Conservation (phyloP, 2,329 filamentous ascomycete species). For the Neonectria sp. region DNA sequence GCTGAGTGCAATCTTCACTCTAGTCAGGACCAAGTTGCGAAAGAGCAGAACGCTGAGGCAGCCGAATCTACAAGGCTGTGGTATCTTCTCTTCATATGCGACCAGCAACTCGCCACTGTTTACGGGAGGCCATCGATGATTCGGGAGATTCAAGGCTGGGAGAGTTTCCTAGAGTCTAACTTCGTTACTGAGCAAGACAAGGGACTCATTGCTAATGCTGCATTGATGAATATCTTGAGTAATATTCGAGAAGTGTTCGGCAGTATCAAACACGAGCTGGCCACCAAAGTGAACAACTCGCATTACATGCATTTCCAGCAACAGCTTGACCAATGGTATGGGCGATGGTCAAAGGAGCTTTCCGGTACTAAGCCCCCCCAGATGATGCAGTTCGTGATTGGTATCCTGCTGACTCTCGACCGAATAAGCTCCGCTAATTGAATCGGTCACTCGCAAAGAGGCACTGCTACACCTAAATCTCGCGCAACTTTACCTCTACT, state of each 20-base stretch:
- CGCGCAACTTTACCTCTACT: constrained; percentile 57
- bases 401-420: background rate
- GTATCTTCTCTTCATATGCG: constrained; percentile 73
- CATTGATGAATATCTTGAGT: constrained; percentile 70
- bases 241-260: constrained; percentile 66
- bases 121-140: constrained; percentile 72
- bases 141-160: constrained; percentile 71
- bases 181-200: constrained; percentile 68
- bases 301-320: constrained; percentile 56
- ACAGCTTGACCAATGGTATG: constrained; percentile 56
- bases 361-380: constrained; percentile 36
- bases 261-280: constrained; percentile 71
- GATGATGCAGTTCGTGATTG: rapidly evolving
- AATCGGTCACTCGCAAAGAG: constrained; percentile 55
- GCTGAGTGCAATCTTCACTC: constrained; percentile 61
- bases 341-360: constrained; percentile 52
- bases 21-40: constrained; percentile 55
- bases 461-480: constrained; percentile 56
- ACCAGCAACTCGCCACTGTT: constrained; percentile 73
- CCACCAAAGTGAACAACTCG: constrained; percentile 65
- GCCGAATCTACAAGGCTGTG: constrained; percentile 70
- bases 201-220: constrained; percentile 71
- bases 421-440: constrained; percentile 55
- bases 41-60: constrained; percentile 58
- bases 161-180: constrained; percentile 66